Evolutionary conservation across 495 filamentous ascomycete genomes (phyloP).

Genomic region (Melanomma pulvis-pyrius): DNA sequence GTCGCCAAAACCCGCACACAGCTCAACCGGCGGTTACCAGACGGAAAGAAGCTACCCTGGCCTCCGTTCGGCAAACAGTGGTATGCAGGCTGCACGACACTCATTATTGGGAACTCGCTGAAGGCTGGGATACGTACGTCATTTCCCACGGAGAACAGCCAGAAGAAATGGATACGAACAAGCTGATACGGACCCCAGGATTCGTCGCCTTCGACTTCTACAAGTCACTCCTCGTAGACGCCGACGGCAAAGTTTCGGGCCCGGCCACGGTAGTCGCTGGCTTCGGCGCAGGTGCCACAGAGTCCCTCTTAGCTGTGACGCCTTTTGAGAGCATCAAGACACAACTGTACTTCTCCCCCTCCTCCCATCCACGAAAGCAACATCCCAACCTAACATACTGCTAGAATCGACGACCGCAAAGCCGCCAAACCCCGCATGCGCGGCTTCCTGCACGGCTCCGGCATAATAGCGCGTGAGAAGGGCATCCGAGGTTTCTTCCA

Average conservation of each 20-base stretch:
- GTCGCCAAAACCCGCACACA: slow-evolving; percentile 95
- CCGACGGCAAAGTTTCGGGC: slow-evolving; percentile 85
- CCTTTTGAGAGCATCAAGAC: slow-evolving; percentile 99
- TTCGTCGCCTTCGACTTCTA: slow-evolving; percentile 97
- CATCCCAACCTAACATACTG: not conserved
- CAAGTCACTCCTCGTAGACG: slow-evolving; percentile 79
- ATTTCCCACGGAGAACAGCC: not conserved
- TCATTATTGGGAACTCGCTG: slow-evolving; percentile 93
- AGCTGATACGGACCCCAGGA: slow-evolving; percentile 52
- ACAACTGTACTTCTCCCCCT: slow-evolving; percentile 56
- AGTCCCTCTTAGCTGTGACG: slow-evolving; percentile 90
- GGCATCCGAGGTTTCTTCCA: slow-evolving; percentile 94
- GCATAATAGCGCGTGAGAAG: slow-evolving; percentile 82
- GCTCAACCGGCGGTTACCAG: slow-evolving; percentile 81
- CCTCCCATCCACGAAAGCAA: not conserved
- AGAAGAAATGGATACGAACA: not conserved
- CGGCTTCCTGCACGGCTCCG: slow-evolving; percentile 88
- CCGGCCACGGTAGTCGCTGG: slow-evolving; percentile 90
- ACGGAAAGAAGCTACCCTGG: slow-evolving; percentile 88
- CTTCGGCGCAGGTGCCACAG: slow-evolving; percentile 92
- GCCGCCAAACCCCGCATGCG: slow-evolving; percentile 80
- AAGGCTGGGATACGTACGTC: slow-evolving; percentile 90
- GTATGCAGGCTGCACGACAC: slow-evolving; percentile 97
- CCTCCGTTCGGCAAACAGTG: slow-evolving; percentile 91
- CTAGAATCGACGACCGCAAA: slow-evolving; percentile 87